Evolutionary conservation across 805 yeast genomes (phyloP), one percentile per base, ranked within the genome.

Genomic region (Henningerozyma blattae): DNA sequence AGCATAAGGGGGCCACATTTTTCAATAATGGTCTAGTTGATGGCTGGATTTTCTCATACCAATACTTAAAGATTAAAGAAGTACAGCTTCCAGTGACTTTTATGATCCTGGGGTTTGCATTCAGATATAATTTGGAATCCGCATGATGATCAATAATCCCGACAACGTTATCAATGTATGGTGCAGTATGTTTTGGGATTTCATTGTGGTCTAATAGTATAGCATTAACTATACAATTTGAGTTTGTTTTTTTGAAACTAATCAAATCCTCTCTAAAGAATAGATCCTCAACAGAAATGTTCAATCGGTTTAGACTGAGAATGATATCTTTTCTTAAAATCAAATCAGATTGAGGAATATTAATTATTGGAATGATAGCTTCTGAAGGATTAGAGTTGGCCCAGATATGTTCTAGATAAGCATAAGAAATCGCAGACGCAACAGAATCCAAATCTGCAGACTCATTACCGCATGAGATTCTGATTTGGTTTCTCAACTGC

Each of bases 361-460:
- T 83, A 31, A 91, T 58, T 35, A 86, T 56, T 1, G 98, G 98
- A n/a, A 80, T 50, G 7, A 68, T 48, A 1, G 55, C 46, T 19
- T 50, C 40, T 3, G 6, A 16, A 14, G 61, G 59, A 31, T 59
- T 24, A 12, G 12, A 5, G n/a, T 12, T 12, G n/a, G 17, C 46
- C 9, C 44, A 47, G 4, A 35, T 32, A 26, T 41, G 43, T 27
- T 39, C 40, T 19, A 78, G 66, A 46, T 72, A 84, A 0, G 95
- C 76, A 48, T 76, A 81, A 3, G 80, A 49, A 4, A 91, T 61
- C 0, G 96, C 77, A 35, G 79, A 68, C 2, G 84, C 70, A 22
- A 86, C 79, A 0, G 96, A 87, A 55, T 89, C 98, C 60, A 91
- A 61, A 55, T 89, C 86, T 38, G 91, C 87, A 4, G 91, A 72